Conservation (phyloP, 2,329 filamentous ascomycete genomes). For the Fusarium sororula region DNA sequence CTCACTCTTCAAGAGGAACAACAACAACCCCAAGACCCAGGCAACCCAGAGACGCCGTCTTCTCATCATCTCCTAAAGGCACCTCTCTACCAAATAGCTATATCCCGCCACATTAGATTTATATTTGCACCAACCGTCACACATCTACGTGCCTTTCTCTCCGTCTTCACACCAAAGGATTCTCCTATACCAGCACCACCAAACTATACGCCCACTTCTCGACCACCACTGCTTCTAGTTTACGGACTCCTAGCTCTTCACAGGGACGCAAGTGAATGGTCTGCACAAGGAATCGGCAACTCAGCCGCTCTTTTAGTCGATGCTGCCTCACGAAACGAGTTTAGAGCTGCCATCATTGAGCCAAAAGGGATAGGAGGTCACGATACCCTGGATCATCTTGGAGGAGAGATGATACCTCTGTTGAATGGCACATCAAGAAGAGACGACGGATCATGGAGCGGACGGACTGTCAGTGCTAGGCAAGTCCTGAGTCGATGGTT, state of each 20-base stretch:
- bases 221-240: conserved; percentile 62
- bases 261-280: conserved; percentile 76
- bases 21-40: background rate
- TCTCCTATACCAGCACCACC: conserved; percentile 52
- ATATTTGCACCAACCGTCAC: conserved; percentile 80
- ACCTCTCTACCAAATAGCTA: conserved; percentile 74
- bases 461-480: conserved; percentile 65
- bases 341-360: conserved; percentile 60
- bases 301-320: conserved; percentile 72
- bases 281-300: conserved; percentile 74
- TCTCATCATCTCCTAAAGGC: conserved; percentile 60
- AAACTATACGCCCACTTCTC: conserved; percentile 8
- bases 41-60: background rate
- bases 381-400: conserved; percentile 50
- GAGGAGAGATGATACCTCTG: conserved; percentile 66
- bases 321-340: conserved; percentile 57
- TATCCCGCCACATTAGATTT: conserved; percentile 73
- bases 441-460: conserved; percentile 64
- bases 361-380: conserved; percentile 46
- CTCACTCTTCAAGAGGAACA: conserved; percentile 9
- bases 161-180: conserved; percentile 58
- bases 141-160: conserved; percentile 79
- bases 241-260: conserved; percentile 75
- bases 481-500: conserved; percentile 74
- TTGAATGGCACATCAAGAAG: conserved; percentile 65